A percentile compares a stretch with the other conserved stretches of the same genome.
Evolutionary conservation across 1,284 basidiomycete genomes (phyloP).

Genomic region (Schizophyllum commune): DNA sequence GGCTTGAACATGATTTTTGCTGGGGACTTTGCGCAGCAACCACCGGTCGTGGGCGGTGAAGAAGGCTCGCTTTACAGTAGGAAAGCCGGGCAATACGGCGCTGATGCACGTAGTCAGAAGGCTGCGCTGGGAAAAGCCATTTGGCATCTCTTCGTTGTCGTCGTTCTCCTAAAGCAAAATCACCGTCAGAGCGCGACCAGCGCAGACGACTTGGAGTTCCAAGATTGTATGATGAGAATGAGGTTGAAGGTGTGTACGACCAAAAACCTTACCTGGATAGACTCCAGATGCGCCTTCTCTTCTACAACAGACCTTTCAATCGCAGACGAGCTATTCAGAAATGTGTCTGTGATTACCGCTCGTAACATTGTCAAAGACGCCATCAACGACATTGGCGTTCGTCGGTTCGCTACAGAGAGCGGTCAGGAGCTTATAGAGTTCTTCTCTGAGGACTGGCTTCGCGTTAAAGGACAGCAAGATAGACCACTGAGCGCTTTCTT

Average conservation of each 20-base stretch:
- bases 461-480: not conserved
- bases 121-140: constrained; percentile 22
- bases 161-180: constrained; percentile 28
- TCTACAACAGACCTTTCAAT: constrained; percentile 5
- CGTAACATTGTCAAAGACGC: constrained; percentile 24
- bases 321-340: constrained; percentile 15
- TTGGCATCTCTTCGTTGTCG: constrained; percentile 27
- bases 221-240: constrained; percentile 26
- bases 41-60: constrained; percentile 11
- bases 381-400: constrained; percentile 21
- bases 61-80: constrained; percentile 15
- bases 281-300: constrained; percentile 12
- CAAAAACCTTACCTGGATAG: constrained; percentile 24
- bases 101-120: constrained; percentile 11
- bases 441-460: constrained; percentile 15
- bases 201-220: constrained; percentile 16
- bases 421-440: constrained; percentile 15
- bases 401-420: constrained; percentile 23
- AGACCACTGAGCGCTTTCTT: not conserved
- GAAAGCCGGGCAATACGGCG: constrained; percentile 4
- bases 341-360: constrained; percentile 26
- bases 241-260: constrained; percentile 25
- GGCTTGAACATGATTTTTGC: constrained; percentile 16
- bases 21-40: constrained; percentile 19
- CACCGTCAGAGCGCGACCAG: constrained; percentile 23